These are phyloP conservation scores for Tuber microsphaerosporum DNA, from an alignment of 495 filamentous ascomycete species.

Conservation along the genomic window DNA sequence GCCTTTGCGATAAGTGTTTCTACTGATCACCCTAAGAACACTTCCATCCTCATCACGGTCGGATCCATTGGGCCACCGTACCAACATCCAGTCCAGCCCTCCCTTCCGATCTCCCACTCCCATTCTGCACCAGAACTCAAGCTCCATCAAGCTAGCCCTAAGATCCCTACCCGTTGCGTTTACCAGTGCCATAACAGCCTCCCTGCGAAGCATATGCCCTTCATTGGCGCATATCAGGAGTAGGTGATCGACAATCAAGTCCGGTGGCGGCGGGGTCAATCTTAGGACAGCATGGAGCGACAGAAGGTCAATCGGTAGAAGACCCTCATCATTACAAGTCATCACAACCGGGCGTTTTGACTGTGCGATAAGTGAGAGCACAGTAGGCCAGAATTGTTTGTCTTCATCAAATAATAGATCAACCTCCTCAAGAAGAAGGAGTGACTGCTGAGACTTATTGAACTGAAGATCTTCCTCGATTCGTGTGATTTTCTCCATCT, in stretches of 20 bases:
- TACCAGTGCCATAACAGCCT: conserved; percentile 64
- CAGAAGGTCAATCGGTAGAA: conserved; percentile 63
- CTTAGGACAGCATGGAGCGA: conserved; percentile 79
- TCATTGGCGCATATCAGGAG: conserved; percentile 80
- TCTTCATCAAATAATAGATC: conserved; percentile 93
- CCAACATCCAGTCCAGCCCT: conserved; percentile 84
- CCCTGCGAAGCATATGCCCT: conserved; percentile 69
- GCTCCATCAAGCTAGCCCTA: conserved; percentile 71
- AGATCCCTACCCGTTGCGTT: conserved; percentile 61
- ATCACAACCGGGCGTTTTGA: conserved; percentile 89
- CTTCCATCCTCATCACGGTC: conserved; percentile 62
- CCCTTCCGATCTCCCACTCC: conserved; percentile 81
- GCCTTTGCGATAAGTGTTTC: conserved; percentile 64
- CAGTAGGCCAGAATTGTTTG: conserved; percentile 83
- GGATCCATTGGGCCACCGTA: conserved; percentile 60
- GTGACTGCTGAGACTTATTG: conserved; percentile 67
- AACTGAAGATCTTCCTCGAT: conserved; percentile 42
- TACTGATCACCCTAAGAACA: conserved; percentile 69
- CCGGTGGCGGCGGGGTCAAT: conserved; percentile 59
- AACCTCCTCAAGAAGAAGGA: conserved; percentile 91
- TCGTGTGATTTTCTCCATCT: conserved; percentile 20
- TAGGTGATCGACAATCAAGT: conserved; percentile 70
- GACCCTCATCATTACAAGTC: conserved; percentile 82
- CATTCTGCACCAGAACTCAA: conserved; percentile 96
- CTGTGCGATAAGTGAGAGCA: conserved; percentile 65